Evolutionary conservation across 2,329 filamentous ascomycete genomes (phyloP).

Genomic region (Macrophomina phaseolina): DNA sequence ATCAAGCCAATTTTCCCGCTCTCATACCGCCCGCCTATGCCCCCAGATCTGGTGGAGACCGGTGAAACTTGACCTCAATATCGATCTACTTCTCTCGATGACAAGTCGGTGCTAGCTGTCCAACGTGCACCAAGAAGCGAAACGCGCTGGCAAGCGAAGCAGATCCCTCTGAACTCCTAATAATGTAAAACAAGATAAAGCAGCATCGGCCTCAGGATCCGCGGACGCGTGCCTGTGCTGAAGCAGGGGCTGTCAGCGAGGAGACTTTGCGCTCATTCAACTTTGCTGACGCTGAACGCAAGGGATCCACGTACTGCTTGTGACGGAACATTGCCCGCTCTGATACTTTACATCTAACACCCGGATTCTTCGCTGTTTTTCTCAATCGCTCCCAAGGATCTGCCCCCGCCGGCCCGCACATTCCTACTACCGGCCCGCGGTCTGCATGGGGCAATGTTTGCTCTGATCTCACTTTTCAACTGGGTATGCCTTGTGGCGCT

Average conservation of each 20-base stretch:
- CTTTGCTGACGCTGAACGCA: slow-evolving; percentile 6
- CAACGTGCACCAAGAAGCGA: slow-evolving; percentile 19
- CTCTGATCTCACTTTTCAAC: neutral
- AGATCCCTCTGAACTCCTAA: slow-evolving; percentile 17
- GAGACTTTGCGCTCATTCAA: slow-evolving; percentile 2
- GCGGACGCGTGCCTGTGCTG: slow-evolving; percentile 11
- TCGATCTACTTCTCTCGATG: neutral
- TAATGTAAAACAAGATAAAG: slow-evolving; percentile 18
- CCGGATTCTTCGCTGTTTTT: neutral
- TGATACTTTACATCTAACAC: neutral
- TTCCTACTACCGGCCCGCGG: slow-evolving; percentile 12
- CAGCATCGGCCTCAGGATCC: slow-evolving; percentile 10
- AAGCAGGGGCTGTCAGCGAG: slow-evolving; percentile 21
- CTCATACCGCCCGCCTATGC: slow-evolving; percentile 1
- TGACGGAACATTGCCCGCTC: neutral
- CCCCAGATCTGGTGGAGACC: slow-evolving; percentile 2
- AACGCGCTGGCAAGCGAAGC: slow-evolving; percentile 19
- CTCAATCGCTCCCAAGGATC: neutral
- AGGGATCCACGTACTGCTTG: neutral
- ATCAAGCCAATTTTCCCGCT: slow-evolving; percentile 1
- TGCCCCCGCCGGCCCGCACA: slow-evolving; percentile 1
- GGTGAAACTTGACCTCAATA: neutral
- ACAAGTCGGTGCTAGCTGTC: neutral
- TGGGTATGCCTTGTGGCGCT: neutral
- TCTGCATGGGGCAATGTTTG: slow-evolving; percentile 6